Percentiles rank a stretch among this genome's conserved stretches.
phyloP scores from a whole-genome alignment of 192 early-diverging fungal genomes.

The Coemansia sp. region DNA sequence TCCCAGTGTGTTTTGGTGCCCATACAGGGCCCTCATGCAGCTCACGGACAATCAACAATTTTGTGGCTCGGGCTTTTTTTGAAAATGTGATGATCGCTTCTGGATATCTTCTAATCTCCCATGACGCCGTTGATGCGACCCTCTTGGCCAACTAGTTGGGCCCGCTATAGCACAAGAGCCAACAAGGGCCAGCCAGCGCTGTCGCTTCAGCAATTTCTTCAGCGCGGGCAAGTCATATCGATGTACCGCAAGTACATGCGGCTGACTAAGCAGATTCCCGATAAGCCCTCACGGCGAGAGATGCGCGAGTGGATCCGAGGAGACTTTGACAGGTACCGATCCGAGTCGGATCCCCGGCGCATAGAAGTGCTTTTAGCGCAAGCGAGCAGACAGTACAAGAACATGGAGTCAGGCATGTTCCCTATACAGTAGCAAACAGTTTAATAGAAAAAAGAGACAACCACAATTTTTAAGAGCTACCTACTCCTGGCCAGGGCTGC shows the following conservation, averaged over 20 bases:
- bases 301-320: conserved; percentile 43
- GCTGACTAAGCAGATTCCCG: conserved; percentile 35
- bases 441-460: background rate
- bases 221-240: conserved; percentile 39
- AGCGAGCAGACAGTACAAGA: conserved; percentile 47
- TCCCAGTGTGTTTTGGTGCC: background rate
- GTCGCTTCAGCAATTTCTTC: conserved; percentile 45
- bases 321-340: conserved; percentile 42
- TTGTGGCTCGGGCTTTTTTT: background rate
- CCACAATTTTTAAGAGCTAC: background rate
- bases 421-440: conserved; percentile 16
- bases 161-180: background rate
- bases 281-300: conserved; percentile 22
- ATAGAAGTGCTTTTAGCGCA: conserved; percentile 46
- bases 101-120: background rate
- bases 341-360: conserved; percentile 24
- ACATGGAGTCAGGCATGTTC: conserved; percentile 43
- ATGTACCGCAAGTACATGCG: conserved; percentile 54
- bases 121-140: background rate
- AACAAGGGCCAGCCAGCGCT: conserved; percentile 8
- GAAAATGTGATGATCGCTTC: background rate
- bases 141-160: background rate
- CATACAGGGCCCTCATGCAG: background rate
- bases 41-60: background rate
- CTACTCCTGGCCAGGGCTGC: background rate